These are phyloP conservation scores for Exsudoporus frostii DNA, from an alignment of 768 basidiomycete genomes.

Conservation along the genomic window DNA sequence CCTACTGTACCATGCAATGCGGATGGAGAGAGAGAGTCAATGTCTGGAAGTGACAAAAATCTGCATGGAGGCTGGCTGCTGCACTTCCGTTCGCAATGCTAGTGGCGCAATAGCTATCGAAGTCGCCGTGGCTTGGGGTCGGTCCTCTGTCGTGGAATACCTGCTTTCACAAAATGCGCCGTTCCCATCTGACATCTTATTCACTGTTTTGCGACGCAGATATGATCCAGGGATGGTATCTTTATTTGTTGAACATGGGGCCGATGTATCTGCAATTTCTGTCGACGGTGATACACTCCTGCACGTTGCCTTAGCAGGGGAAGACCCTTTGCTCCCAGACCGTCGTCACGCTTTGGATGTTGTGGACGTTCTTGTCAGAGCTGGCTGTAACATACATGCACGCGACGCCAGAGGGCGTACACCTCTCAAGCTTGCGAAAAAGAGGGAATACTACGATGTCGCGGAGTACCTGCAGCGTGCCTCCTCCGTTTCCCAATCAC, in stretches of 20 bases:
- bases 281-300: neutral
- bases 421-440: neutral
- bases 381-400: neutral
- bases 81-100: neutral
- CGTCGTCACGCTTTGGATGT: neutral
- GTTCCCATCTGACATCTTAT: neutral
- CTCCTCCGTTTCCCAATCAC: no score
- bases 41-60: neutral
- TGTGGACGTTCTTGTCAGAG: neutral
- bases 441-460: rapidly evolving
- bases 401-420: neutral
- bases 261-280: neutral
- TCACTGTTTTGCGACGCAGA: neutral
- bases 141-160: neutral
- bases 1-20: neutral
- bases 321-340: no score
- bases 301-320: neutral
- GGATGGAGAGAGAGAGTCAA: rapidly evolving
- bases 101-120: neutral
- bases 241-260: neutral
- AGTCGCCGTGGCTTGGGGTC: neutral
- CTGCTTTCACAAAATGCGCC: neutral
- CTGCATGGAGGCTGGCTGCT: neutral
- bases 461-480: neutral
- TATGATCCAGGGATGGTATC: neutral